Base-by-base conservation (phyloP, 768 basidiomycete species). In the Ramaria rubella region DNA sequence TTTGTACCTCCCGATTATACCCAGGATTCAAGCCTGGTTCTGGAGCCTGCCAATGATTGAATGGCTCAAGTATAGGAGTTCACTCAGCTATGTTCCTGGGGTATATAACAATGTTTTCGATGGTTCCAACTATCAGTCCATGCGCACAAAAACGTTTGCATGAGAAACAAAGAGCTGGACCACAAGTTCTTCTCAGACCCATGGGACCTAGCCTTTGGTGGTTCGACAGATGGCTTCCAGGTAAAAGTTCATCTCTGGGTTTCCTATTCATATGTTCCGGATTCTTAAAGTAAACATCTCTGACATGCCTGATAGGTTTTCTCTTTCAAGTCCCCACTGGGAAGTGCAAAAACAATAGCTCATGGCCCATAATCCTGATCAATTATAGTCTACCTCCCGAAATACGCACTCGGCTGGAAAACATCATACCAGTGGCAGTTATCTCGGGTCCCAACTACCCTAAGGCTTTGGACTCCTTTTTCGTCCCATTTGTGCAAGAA, bases 191-290 rank as follows among this genome's bases (percentile, higher is more conserved):
- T 81, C 52, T 63, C 65, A 0, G 69, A 71, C n/a, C 36, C 34
- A 0, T 64, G 64, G 6, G 77, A 81, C 50, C 62, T 81, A n/a
- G 75, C 77, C 0, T 66, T 80, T 38, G 36, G 36, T 3, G 36
- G 36, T 2, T 38, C 36, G 2, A 38, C 36, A 38, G 36, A 38
- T 38, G 36, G 36, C 12, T 38, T 38, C 7, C 2, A 38, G 36
- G 36, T 38, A n/a, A 38, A n/a, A n/a, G n/a, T n/a, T n/a, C n/a
- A n/a, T n/a, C n/a, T n/a, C n/a, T n/a, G n/a, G n/a, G 2, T 38
- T 17, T 36, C 8, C 17, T 36, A 17, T 8, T 36, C 17, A 36
- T 36, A 36, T 38, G 14, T 14, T 38, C 12, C 14, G n/a, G 34
- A 36, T 36, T 8, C 15, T 36, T n/a, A n/a, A n/a, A n/a, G n/a